Conservation (phyloP, 2,329 filamentous ascomycete genomes). For the Thyridium curvatum region DNA sequence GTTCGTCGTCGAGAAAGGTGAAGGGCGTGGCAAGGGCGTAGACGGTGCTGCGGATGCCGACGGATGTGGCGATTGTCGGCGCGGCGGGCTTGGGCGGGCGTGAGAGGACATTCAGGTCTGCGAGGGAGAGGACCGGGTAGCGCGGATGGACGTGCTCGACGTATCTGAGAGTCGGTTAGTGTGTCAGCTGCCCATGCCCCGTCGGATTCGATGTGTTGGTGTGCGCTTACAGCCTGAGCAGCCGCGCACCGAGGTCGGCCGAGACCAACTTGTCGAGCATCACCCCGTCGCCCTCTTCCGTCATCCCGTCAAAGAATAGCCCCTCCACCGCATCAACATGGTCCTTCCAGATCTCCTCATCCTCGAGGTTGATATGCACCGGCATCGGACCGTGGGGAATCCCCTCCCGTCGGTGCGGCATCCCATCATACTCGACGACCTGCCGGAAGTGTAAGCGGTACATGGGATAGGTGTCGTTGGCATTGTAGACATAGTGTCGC, state of each 20-base stretch:
- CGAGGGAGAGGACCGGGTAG: constrained; percentile 12
- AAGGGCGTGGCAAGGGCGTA: constrained; percentile 17
- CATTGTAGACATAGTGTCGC: constrained; percentile 13
- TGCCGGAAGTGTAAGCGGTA: constrained; percentile 15
- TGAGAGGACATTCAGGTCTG: constrained; percentile 3
- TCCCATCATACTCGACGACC: constrained; percentile 9
- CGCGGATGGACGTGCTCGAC: constrained; percentile 11
- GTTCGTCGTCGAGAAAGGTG: constrained; percentile 17
- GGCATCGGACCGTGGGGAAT: constrained; percentile 3
- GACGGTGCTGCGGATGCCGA: constrained; percentile 14
- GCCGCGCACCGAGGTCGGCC: constrained; percentile 8
- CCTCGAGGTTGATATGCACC: constrained; percentile 12
- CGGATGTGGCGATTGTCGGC: background rate
- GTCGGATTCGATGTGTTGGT: background rate
- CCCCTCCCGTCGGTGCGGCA: background rate
- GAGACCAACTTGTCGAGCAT: constrained; percentile 12
- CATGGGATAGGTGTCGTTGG: constrained; percentile 14
- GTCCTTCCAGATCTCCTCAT: constrained; percentile 15
- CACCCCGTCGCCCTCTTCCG: constrained; percentile 8
- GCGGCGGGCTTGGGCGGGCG: background rate
- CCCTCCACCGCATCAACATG: constrained; percentile 10
- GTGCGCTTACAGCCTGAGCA: constrained; percentile 9
- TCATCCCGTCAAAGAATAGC: constrained; percentile 6
- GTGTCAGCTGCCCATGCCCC: background rate
- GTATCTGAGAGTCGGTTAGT: too few species aligned